These are phyloP conservation scores for Pholiota microspora DNA, from an alignment of 768 basidiomycete genomes.

Conservation along the genomic window DNA sequence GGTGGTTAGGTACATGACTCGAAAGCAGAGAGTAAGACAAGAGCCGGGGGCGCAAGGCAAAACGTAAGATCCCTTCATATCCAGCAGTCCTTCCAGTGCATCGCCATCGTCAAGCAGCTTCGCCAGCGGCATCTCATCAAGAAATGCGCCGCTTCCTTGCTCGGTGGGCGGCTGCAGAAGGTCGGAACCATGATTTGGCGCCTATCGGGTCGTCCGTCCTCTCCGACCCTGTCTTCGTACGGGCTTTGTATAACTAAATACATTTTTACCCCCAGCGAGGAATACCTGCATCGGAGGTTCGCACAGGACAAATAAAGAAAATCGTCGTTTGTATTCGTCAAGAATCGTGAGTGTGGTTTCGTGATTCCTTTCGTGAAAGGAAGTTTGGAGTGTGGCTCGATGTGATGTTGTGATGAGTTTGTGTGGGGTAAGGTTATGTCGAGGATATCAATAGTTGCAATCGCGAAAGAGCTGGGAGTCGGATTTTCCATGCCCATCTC, in stretches of 20 bases:
- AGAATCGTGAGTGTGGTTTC: conserved; percentile 38
- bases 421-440: conserved; percentile 5
- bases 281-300: not conserved
- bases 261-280: not conserved
- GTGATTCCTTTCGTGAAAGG: conserved; percentile 15
- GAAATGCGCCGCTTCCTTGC: conserved; percentile 14
- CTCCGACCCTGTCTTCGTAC: not conserved
- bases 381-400: not conserved
- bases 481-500: not conserved
- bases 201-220: conserved; percentile 3
- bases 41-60: conserved; percentile 2
- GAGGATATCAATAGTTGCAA: conserved; percentile 7
- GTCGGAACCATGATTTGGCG: not conserved
- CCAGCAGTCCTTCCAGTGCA: conserved; percentile 8
- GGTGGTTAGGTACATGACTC: conserved; percentile 11
- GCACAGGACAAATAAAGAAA: conserved; percentile 2
- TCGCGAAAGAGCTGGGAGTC: conserved; percentile 3
- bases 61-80: conserved; percentile 15
- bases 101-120: conserved; percentile 8
- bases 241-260: not conserved
- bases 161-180: conserved; percentile 8
- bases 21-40: conserved; percentile 9
- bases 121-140: conserved; percentile 16
- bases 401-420: not conserved
- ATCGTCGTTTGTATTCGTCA: conserved; percentile 31